These are phyloP conservation scores for Vitellaria paradoxa DNA, from an alignment of 179 eudicot genomes.

Conservation along the genomic window DNA sequence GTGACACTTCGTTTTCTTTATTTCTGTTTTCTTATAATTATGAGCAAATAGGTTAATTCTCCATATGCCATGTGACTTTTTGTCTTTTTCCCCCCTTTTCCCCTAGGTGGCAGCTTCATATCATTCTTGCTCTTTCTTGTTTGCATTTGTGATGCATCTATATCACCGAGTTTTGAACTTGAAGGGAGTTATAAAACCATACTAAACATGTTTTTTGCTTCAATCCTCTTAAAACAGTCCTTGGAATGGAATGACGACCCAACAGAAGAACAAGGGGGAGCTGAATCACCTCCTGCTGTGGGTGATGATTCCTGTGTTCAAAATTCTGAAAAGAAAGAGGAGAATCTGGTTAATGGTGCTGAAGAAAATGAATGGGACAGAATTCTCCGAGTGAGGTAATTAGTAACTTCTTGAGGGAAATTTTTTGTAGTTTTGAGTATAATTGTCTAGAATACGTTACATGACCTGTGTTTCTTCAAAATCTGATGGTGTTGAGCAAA, in stretches of 20 bases:
- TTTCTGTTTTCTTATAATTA: not conserved
- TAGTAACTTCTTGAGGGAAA: not conserved
- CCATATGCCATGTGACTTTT: not conserved
- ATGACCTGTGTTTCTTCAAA: not conserved
- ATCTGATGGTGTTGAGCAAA: not conserved
- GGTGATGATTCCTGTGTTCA: conserved; percentile 50
- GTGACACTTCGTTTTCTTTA: not conserved
- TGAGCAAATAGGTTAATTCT: not conserved
- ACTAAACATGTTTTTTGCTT: conserved; percentile 1
- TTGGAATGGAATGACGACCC: conserved; percentile 92
- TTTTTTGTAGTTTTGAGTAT: not conserved
- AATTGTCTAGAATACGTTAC: not conserved
- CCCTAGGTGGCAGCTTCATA: no score
- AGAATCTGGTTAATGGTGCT: conserved; percentile 30
- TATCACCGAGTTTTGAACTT: not conserved
- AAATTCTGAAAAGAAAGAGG: conserved; percentile 58
- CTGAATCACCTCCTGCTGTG: conserved; percentile 39
- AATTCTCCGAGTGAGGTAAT: conserved; percentile 88
- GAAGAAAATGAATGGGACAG: conserved; percentile 99
- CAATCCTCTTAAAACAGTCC: conserved; percentile 41
- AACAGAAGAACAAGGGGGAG: conserved; percentile 66
- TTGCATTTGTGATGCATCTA: conserved; percentile 1
- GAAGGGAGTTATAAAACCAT: not conserved
- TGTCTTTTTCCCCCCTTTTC: not conserved
- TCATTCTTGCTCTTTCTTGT: not conserved